Evolutionary conservation across 352 stramenopile species (phyloP).

Genomic region (Globisporangium heterothallicum): DNA sequence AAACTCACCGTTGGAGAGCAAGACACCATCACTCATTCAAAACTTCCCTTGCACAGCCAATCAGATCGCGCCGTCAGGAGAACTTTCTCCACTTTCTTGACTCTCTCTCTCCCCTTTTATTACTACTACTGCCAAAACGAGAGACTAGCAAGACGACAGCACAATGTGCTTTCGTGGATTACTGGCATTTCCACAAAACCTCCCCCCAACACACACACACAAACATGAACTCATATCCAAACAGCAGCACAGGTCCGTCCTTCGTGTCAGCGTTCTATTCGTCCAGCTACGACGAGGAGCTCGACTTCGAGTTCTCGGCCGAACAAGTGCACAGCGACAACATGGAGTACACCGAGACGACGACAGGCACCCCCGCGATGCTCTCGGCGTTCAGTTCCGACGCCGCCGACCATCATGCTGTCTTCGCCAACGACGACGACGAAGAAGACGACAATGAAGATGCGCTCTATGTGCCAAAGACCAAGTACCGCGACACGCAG

Average conservation of each 20-base stretch:
- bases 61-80: conserved; percentile 16
- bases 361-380: not conserved
- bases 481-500: conserved; percentile 36
- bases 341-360: conserved; percentile 17
- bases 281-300: conserved; percentile 29
- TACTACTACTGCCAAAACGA: conserved; percentile 1
- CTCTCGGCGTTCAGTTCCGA: not conserved
- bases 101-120: not conserved
- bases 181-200: conserved; percentile 8
- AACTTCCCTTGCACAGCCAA: conserved; percentile 18
- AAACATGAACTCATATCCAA: conserved; percentile 9
- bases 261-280: conserved; percentile 28
- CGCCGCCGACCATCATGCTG: conserved; percentile 6
- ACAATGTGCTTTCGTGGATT: not conserved
- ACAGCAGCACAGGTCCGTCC: conserved; percentile 13
- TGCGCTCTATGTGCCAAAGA: conserved; percentile 14
- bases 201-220: conserved; percentile 1
- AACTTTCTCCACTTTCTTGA: conserved; percentile 23
- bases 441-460: conserved; percentile 10
- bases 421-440: too few relatives aligned
- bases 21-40: conserved; percentile 25
- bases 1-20: too few relatives aligned
- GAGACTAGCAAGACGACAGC: not conserved
- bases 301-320: conserved; percentile 13
- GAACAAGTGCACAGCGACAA: conserved; percentile 26